Evolutionary conservation across 495 filamentous ascomycete genomes (phyloP).

Genomic region (Neurospora discreta): DNA sequence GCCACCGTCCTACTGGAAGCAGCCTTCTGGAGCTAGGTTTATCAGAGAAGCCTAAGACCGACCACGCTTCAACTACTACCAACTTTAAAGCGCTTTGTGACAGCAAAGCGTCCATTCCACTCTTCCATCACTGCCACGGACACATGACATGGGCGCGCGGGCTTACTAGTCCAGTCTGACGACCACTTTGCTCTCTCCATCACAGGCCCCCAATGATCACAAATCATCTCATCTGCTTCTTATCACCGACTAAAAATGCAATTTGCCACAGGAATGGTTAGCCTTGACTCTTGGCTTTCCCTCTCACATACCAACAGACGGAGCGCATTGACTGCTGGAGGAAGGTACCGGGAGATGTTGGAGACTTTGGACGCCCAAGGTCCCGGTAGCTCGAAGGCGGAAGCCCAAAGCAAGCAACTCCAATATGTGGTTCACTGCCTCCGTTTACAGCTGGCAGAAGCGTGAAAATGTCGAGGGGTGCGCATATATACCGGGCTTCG

Average conservation of each 20-base stretch:
- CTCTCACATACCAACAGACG: not conserved
- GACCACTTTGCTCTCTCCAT: not conserved
- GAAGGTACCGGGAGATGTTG: not conserved
- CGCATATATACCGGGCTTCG: not conserved
- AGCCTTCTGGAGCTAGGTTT: not conserved
- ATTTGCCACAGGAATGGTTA: not conserved
- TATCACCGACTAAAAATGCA: not conserved
- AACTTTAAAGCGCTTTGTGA: not conserved
- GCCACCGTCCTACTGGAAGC: not conserved
- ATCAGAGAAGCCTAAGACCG: not conserved
- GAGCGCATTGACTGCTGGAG: not conserved
- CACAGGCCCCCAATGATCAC: not conserved
- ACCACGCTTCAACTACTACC: not conserved
- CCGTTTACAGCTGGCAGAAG: not conserved
- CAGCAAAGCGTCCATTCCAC: not conserved
- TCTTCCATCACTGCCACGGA: not conserved
- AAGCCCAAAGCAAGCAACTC: not conserved
- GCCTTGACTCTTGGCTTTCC: not conserved
- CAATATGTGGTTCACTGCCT: not conserved
- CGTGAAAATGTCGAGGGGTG: not conserved
- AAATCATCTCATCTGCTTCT: not conserved
- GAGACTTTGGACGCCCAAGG: not conserved
- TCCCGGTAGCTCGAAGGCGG: not conserved
- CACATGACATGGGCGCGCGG: not conserved
- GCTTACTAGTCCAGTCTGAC: not conserved